phyloP scores from a whole-genome alignment of 2,329 filamentous ascomycete species.

The Colletotrichum sojae region DNA sequence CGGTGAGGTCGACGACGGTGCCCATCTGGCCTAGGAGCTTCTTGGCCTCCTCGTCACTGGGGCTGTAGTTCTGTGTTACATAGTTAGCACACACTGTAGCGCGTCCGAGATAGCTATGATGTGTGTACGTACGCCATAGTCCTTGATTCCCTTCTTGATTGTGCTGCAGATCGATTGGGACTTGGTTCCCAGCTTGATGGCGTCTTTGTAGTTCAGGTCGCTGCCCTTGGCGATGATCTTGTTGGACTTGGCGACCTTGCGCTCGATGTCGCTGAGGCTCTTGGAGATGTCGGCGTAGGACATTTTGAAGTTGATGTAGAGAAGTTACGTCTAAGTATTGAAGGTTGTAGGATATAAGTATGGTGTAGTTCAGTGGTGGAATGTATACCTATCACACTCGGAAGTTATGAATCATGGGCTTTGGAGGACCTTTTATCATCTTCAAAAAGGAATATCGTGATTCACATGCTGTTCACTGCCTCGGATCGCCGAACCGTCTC shows the following conservation, averaged over 20 bases:
- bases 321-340: neutral
- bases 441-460: conserved; percentile 9
- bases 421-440: conserved; percentile 24
- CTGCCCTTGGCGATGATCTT: conserved; percentile 33
- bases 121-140: conserved; percentile 11
- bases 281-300: conserved; percentile 35
- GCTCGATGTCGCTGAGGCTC: conserved; percentile 37
- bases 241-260: conserved; percentile 33
- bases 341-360: too few relatives aligned
- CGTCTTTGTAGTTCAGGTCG: conserved; percentile 33
- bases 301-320: neutral
- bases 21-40: conserved; percentile 28
- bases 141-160: conserved; percentile 34
- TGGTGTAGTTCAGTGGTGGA: too few relatives aligned
- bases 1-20: conserved; percentile 25
- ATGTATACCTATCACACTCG: fast-evolving
- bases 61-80: neutral
- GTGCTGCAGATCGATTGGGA: conserved; percentile 28
- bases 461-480: conserved; percentile 33
- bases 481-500: conserved; percentile 17
- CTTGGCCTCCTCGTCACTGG: conserved; percentile 29
- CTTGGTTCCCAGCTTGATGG: conserved; percentile 34
- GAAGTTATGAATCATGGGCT: fast-evolving
- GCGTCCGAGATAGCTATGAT: neutral
- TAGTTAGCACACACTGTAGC: neutral